Base-by-base conservation (phyloP, 2,329 filamentous ascomycete species). In the Verticillium nonalfalfae region DNA sequence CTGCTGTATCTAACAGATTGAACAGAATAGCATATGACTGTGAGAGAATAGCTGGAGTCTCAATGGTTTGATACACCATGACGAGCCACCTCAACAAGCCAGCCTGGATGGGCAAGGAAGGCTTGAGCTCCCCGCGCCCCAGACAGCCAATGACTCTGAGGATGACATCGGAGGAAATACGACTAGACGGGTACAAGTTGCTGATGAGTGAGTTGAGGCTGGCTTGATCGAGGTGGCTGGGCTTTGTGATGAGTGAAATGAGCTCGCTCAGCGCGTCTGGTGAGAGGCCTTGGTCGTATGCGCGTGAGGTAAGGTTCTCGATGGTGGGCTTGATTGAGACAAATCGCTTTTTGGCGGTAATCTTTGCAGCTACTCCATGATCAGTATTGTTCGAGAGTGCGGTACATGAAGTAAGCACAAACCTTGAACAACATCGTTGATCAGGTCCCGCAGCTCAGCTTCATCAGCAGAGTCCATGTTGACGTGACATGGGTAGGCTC, bases 1-100 rank as follows among this genome's bases (percentile, higher is more conserved):
- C 89, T 58, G 91, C 88, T 68, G 91, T 94, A 69, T 96, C 90
- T 6, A 96, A 81, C 65, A 94, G 78, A 65, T 91, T 91, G 71
- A 96, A 96, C 4, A 96, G 74, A 18, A 94, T 84, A 0, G 86
- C 81, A 69, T 96, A 96, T 1, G 89, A 78, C 64, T 86, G 87
- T 5, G 87, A 87, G 57, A 96, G 74, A 9, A 88, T 76, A 7
- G 76, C 78, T 56, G 83, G 81, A 50, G 86, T 83, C 60, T 90
- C 85, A 21, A 95, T 74, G 56, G 88, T 77, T 67, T 92, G 88
- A 69, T 93, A 87, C 3, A 91, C 83, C 75, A 91, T 85, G 61
- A 92, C 82, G 58, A 96, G 78, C 92, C 92, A 96, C 74, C 85
- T 88, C 64, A 96, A 75, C 58, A 96, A 78, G 52, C 86, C 79